These are phyloP conservation scores for Neopestalotiopsis sp. DNA, from an alignment of 2,329 filamentous ascomycete species.

Conservation along the genomic window DNA sequence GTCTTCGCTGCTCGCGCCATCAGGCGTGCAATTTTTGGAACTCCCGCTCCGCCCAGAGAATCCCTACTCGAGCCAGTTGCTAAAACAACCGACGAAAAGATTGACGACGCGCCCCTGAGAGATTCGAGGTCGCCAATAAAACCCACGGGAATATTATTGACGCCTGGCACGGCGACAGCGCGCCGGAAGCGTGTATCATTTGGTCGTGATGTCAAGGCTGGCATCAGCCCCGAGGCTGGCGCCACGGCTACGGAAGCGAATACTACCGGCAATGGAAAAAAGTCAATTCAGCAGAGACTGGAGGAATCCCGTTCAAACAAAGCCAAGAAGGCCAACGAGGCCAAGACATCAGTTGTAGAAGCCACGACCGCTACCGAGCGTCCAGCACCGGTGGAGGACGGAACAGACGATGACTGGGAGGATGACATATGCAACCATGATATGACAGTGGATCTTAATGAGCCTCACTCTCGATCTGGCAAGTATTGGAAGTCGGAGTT, in stretches of 20 bases:
- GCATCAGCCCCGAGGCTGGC: constrained; percentile 31
- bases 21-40: constrained; percentile 68
- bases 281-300: constrained; percentile 34
- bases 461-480: constrained; percentile 76
- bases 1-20: constrained; percentile 70
- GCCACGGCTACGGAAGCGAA: constrained; percentile 25
- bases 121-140: constrained; percentile 53
- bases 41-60: constrained; percentile 42
- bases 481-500: constrained; percentile 83
- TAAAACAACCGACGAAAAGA: constrained; percentile 30
- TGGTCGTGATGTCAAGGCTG: constrained; percentile 58
- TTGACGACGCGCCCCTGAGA: constrained; percentile 29
- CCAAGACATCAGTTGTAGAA: constrained; percentile 28
- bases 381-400: constrained; percentile 18
- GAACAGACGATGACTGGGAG: constrained; percentile 56
- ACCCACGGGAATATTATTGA: constrained; percentile 65
- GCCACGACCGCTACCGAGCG: constrained; percentile 6
- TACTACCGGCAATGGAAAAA: constrained; percentile 27
- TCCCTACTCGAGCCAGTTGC: constrained; percentile 41
- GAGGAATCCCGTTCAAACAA: constrained; percentile 34
- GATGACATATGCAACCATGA: constrained; percentile 62
- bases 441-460: constrained; percentile 72
- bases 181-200: constrained; percentile 71
- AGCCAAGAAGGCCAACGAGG: constrained; percentile 22
- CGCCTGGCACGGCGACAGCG: constrained; percentile 65